Percentiles rank a stretch among this genome's conserved stretches.
Evolutionary conservation across 768 basidiomycete species (phyloP).

Genomic region (Pulveroboletus ravenelii): DNA sequence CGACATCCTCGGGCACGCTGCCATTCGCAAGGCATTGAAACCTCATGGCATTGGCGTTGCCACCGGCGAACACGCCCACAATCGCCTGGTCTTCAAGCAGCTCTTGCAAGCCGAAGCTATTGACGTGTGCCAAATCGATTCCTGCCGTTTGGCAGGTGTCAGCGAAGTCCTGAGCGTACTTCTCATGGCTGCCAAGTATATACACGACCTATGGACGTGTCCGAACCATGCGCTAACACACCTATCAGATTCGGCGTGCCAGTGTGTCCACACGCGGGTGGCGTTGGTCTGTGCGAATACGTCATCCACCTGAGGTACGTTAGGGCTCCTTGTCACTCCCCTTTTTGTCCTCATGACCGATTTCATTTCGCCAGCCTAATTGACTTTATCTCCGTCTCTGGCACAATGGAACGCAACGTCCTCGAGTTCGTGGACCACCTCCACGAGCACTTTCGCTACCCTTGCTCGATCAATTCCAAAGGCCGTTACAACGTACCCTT

Average conservation of each 20-base stretch:
- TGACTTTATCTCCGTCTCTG: constrained; percentile 90
- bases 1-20: constrained; percentile 85
- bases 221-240: not conserved
- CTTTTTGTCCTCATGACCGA: constrained; percentile 1
- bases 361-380: constrained; percentile 55
- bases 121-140: constrained; percentile 94
- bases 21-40: constrained; percentile 77
- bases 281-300: constrained; percentile 93
- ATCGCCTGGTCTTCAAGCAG: constrained; percentile 96
- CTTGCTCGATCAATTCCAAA: constrained; percentile 78
- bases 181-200: constrained; percentile 87
- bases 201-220: constrained; percentile 2
- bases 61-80: constrained; percentile 96
- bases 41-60: constrained; percentile 88
- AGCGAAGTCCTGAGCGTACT: constrained; percentile 92
- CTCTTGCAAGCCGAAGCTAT: constrained; percentile 89
- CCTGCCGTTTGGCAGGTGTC: constrained; percentile 89
- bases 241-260: constrained; percentile 73
- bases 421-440: constrained; percentile 88
- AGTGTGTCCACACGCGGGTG: constrained; percentile 94
- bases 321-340: not conserved
- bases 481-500: constrained; percentile 87
- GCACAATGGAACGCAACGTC: constrained; percentile 91
- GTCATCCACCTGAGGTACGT: constrained; percentile 68
- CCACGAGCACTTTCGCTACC: constrained; percentile 89